Conservation (phyloP, 495 filamentous ascomycete genomes). For the Xylaria palmicola region DNA sequence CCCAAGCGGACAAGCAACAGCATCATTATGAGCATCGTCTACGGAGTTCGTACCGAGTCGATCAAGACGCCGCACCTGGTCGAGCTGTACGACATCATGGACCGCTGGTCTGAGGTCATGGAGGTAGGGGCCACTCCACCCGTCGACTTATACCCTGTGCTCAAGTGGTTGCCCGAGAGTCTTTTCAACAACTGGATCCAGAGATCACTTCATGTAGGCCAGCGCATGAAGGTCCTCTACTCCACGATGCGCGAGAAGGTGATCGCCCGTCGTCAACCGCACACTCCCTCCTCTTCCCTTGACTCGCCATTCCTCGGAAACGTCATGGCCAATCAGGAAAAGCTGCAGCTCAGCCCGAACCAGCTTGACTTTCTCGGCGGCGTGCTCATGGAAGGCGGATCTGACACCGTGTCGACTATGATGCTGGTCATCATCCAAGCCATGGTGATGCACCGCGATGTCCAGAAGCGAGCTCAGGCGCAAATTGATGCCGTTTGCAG, state of each 20-base stretch:
- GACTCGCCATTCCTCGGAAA: constrained; percentile 44
- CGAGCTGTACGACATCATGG: constrained; percentile 42
- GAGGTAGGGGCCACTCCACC: constrained; percentile 46
- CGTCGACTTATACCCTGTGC: constrained; percentile 39
- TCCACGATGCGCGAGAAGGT: constrained; percentile 9
- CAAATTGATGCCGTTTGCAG: constrained; percentile 33
- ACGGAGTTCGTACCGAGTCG: too few relatives aligned
- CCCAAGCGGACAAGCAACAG: constrained; percentile 42
- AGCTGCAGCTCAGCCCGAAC: constrained; percentile 33
- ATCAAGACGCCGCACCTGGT: not conserved
- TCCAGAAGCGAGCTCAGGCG: constrained; percentile 12
- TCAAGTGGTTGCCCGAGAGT: constrained; percentile 37
- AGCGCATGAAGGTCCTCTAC: constrained; percentile 41
- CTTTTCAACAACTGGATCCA: constrained; percentile 36
- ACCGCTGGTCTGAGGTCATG: constrained; percentile 39
- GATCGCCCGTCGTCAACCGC: constrained; percentile 1
- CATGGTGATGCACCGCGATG: constrained; percentile 33
- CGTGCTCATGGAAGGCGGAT: constrained; percentile 39
- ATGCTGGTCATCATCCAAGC: constrained; percentile 40
- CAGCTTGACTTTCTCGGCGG: constrained; percentile 34
- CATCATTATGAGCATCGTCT: constrained; percentile 16
- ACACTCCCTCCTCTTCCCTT: constrained; percentile 14
- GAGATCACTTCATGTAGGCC: constrained; percentile 27
- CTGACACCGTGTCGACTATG: constrained; percentile 36
- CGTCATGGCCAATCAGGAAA: constrained; percentile 39